These are phyloP conservation scores for Phytophthora idaei DNA, from an alignment of 352 stramenopile genomes.

Conservation along the genomic window DNA sequence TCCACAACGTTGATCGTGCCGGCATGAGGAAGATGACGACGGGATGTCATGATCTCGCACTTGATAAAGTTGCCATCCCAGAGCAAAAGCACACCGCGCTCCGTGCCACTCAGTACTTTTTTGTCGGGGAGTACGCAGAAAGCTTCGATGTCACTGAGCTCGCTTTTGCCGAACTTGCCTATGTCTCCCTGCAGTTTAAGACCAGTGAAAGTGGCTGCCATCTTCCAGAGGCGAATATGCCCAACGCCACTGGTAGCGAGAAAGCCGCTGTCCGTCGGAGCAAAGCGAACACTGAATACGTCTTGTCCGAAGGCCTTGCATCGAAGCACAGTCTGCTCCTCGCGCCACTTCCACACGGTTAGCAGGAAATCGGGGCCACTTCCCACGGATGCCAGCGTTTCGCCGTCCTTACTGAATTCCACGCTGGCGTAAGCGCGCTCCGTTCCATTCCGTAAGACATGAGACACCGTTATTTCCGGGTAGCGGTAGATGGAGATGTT, in stretches of 20 bases:
- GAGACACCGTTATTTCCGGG: slow-evolving; percentile 64
- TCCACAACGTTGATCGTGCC: slow-evolving; percentile 79
- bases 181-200: slow-evolving; percentile 96
- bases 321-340: slow-evolving; percentile 89
- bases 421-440: slow-evolving; percentile 83
- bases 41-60: slow-evolving; percentile 83
- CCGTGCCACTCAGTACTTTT: slow-evolving; percentile 91
- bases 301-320: slow-evolving; percentile 96
- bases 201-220: slow-evolving; percentile 96
- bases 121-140: slow-evolving; percentile 95
- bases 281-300: slow-evolving; percentile 93
- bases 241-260: slow-evolving; percentile 92
- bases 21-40: slow-evolving; percentile 69
- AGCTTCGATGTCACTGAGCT: slow-evolving; percentile 93
- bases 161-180: slow-evolving; percentile 95
- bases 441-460: slow-evolving; percentile 84
- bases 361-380: slow-evolving; percentile 90
- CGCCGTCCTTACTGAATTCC: slow-evolving; percentile 76
- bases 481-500: slow-evolving; percentile 91
- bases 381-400: slow-evolving; percentile 91
- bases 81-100: slow-evolving; percentile 87
- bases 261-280: slow-evolving; percentile 85
- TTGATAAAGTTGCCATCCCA: slow-evolving; percentile 98
- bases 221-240: slow-evolving; percentile 96
- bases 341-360: slow-evolving; percentile 93